Percentiles rank a stretch among this genome's conserved stretches.
phyloP scores from a whole-genome alignment of 1,284 basidiomycete species.

The Leccinum fallax region DNA sequence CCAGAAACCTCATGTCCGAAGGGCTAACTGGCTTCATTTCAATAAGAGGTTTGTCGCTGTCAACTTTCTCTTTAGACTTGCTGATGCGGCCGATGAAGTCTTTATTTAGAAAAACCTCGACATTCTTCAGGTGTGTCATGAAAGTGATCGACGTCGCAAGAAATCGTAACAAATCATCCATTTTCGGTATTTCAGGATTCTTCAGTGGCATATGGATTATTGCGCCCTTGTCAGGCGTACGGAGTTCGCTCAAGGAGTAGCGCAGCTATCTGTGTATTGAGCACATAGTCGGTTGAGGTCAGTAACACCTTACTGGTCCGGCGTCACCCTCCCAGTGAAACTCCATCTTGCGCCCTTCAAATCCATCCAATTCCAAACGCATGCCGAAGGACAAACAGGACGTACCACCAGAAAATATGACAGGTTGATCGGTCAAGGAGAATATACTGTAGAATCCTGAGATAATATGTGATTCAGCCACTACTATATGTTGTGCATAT shows the following conservation, averaged over 20 bases:
- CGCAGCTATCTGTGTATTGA: neutral
- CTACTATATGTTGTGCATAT: neutral
- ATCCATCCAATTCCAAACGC: neutral
- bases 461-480: neutral
- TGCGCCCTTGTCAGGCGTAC: constrained; percentile 60
- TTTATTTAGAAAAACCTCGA: constrained; percentile 80
- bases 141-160: constrained; percentile 87
- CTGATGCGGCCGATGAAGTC: constrained; percentile 70
- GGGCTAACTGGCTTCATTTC: constrained; percentile 49
- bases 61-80: constrained; percentile 51
- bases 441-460: neutral
- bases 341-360: neutral
- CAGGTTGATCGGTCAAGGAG: neutral
- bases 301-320: neutral
- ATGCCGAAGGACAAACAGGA: neutral
- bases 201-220: constrained; percentile 87
- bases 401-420: neutral
- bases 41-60: constrained; percentile 54
- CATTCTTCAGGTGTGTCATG: constrained; percentile 76
- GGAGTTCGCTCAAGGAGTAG: constrained; percentile 60
- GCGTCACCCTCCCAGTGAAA: neutral
- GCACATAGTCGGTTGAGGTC: neutral
- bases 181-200: constrained; percentile 76
- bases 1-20: constrained; percentile 54
- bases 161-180: constrained; percentile 56